Percentiles rank a stretch among this genome's conserved stretches.
phyloP scores from a whole-genome alignment of 805 yeast species.

The Teunomyces aglyptinius region DNA sequence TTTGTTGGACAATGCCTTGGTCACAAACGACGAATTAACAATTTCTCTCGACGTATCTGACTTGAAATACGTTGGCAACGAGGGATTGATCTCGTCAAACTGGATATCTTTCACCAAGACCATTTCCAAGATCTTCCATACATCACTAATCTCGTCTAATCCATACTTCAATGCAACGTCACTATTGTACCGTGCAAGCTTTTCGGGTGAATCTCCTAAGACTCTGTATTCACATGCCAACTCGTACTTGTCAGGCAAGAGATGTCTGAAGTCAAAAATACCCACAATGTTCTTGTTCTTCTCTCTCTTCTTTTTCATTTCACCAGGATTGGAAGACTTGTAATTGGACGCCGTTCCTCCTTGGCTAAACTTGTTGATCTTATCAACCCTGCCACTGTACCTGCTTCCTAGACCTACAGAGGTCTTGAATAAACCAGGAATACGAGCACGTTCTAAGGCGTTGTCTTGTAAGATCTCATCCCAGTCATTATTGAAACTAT shows the following conservation, averaged over 20 bases:
- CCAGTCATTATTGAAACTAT: conserved; percentile 67
- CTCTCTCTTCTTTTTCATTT: conserved; percentile 20
- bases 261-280: conserved; percentile 60
- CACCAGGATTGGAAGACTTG: conserved; percentile 39
- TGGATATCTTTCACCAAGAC: conserved; percentile 43
- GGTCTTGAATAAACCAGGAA: conserved; percentile 50
- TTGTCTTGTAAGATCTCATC: conserved; percentile 63
- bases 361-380: conserved; percentile 36
- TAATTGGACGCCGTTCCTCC: conserved; percentile 36
- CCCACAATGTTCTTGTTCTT: conserved; percentile 52
- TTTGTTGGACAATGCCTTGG: conserved; percentile 8
- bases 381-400: conserved; percentile 20
- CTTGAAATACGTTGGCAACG: conserved; percentile 7
- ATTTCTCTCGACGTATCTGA: conserved; percentile 2
- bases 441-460: conserved; percentile 46
- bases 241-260: conserved; percentile 74
- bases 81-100: conserved; percentile 13
- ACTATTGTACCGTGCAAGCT: conserved; percentile 67
- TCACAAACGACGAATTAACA: conserved; percentile 8
- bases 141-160: conserved; percentile 59
- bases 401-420: conserved; percentile 40
- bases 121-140: conserved; percentile 66
- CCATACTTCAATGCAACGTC: conserved; percentile 65
- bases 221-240: conserved; percentile 66
- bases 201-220: conserved; percentile 61